Percentiles rank a stretch among this genome's conserved stretches.
Conservation (phyloP, 2,329 filamentous ascomycete species). For the Venturia aucupariae region DNA sequence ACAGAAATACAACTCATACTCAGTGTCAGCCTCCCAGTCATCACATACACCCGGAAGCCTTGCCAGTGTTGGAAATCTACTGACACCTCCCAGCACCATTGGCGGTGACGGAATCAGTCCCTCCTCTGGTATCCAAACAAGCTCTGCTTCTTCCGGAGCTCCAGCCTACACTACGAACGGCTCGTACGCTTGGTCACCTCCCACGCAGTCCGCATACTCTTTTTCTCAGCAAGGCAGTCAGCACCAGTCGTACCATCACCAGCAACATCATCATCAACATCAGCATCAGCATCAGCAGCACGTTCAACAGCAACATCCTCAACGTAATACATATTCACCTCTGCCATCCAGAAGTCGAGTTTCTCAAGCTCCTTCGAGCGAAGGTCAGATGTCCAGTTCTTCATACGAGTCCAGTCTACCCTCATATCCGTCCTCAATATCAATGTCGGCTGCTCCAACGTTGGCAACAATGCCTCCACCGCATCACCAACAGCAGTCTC, state of each 20-base stretch:
- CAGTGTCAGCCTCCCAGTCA: conserved; percentile 34
- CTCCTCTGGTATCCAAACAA: conserved; percentile 51
- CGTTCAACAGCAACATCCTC: conserved; percentile 3
- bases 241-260: conserved; percentile 5
- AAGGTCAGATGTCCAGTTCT: conserved; percentile 45
- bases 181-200: conserved; percentile 47
- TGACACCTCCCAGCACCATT: conserved; percentile 53
- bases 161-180: conserved; percentile 51
- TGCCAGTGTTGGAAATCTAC: conserved; percentile 50
- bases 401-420: conserved; percentile 60
- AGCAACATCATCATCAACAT: conserved; percentile 10
- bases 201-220: conserved; percentile 50
- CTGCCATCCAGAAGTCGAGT: neutral
- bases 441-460: conserved; percentile 45
- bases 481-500: conserved; percentile 36
- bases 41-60: conserved; percentile 37
- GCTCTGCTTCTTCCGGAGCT: conserved; percentile 48
- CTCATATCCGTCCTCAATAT: conserved; percentile 51
- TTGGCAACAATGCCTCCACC: conserved; percentile 37
- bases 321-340: conserved; percentile 4
- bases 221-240: conserved; percentile 31
- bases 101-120: conserved; percentile 53
- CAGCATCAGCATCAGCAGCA: conserved; percentile 11
- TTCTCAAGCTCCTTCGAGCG: conserved; percentile 1
- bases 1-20: conserved; percentile 40